phyloP scores from a whole-genome alignment of 768 basidiomycete species.

The Collybia nuda region DNA sequence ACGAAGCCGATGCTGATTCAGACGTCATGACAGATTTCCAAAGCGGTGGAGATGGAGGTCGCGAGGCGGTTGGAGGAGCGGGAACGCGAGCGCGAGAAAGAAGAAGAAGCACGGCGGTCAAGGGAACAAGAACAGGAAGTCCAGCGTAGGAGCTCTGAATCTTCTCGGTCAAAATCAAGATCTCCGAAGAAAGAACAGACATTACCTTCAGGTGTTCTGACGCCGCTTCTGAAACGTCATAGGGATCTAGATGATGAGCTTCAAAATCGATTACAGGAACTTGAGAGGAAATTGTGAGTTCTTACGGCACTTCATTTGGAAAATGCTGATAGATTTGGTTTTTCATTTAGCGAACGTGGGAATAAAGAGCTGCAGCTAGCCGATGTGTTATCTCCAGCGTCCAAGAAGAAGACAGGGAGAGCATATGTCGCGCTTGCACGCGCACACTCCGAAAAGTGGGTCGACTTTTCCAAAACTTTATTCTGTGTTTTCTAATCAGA shows the following conservation, averaged over 20 bases:
- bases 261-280: slow-evolving; percentile 59
- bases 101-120: slow-evolving; percentile 33
- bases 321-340: neutral
- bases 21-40: slow-evolving; percentile 52
- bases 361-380: slow-evolving; percentile 61
- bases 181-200: slow-evolving; percentile 36
- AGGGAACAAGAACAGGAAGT: slow-evolving; percentile 28
- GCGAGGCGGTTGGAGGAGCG: slow-evolving; percentile 60
- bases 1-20: neutral
- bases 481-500: slow-evolving; percentile 1
- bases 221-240: slow-evolving; percentile 62
- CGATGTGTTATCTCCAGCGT: slow-evolving; percentile 66
- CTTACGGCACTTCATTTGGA: slow-evolving; percentile 2
- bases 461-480: slow-evolving; percentile 6
- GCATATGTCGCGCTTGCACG: slow-evolving; percentile 85
- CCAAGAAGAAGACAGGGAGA: slow-evolving; percentile 79
- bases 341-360: slow-evolving; percentile 52
- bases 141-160: slow-evolving; percentile 15
- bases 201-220: slow-evolving; percentile 52
- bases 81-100: slow-evolving; percentile 36
- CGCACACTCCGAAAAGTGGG: slow-evolving; percentile 78
- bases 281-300: slow-evolving; percentile 74
- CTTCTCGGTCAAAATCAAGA: slow-evolving; percentile 25
- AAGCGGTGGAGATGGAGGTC: slow-evolving; percentile 74
- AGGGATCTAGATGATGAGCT: slow-evolving; percentile 71